Evolutionary conservation across 352 stramenopile species (phyloP), one percentile per base, ranked within the genome.

Genomic region (Globisporangium viniferum): DNA sequence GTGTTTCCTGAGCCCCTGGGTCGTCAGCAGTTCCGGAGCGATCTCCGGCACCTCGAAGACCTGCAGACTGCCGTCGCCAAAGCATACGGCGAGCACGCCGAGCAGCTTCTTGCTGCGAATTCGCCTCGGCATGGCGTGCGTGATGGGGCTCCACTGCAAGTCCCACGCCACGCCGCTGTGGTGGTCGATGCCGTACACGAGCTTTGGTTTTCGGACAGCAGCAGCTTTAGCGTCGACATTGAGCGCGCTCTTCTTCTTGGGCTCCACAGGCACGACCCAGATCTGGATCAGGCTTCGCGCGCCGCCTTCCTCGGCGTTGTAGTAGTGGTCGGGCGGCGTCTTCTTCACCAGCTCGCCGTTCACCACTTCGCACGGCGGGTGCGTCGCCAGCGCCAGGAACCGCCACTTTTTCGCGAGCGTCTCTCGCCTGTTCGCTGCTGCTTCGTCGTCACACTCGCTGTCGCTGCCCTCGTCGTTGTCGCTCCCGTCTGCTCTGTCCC

Each of bases 111-210:
- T 35, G 14, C 70, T 62, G 3, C 36, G 64, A 1, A 68, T 56
- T 3, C 73, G 66, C 0, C 65, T 36, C 0, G 76, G 75, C 65
- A 90, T 82, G n/a, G 79, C 78, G 22, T 79, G 65, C 7, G 69
- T 73, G 24, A 89, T 44, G 15, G 86, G 84, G 31, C 80, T 84
- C 88, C 88, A 96, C 61, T 94, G 85, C 44, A 96, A 64, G 59
- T 92, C 83, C 88, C 88, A 96, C 15, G 78, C 86, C 9, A 92
- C 86, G 15, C 85, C 86, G n/a, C 80, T 82, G 20, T 80, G 59
- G 57, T 96, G 88, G 44, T 90, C 85, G 41, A 96, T 93, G 24
- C 76, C 86, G 55, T 86, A 92, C 62, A 94, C 82, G 8, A 93
- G 71, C 22, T 75, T 68, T 12, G 86, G 86, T 29, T 82, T 78